Base-by-base conservation (phyloP, 345 rosid species). In the Gossypium mustelinum region DNA sequence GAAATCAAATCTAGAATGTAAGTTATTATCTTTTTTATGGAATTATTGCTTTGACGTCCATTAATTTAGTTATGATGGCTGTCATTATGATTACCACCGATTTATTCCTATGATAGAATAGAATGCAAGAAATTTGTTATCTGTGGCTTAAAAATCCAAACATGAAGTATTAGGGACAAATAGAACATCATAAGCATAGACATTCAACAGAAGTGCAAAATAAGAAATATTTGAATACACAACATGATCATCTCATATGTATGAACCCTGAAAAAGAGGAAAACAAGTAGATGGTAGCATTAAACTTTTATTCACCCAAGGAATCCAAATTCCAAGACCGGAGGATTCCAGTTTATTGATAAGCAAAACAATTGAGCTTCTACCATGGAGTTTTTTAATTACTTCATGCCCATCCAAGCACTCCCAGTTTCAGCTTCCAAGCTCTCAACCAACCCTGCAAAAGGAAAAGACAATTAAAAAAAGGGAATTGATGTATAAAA, bases 271-370 rank as follows among this genome's bases (percentile, higher is more conserved):
- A 34, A 17, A 3, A 39, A 14, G 10, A 9, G 22, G 4, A 43
- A 44, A 20, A 41, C 24, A 20, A 12, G 11, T 6, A 22, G 72
- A 6, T 22, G 72, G 2, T 67, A 34, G 43, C 4, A 10, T 11
- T 11, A 39, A 70, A 60, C 24, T 52, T 34, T 70, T 70, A 71
- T 71, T 71, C 51, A 20, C 7, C 51, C n/a, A 71, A 55, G 74
- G 74, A 71, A 71, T 71, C 74, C 64, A 34, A n/a, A 12, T 6
- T 5, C 25, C 22, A 24, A 1, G 7, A 64, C 29, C n/a, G 63
- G 74, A 71, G 63, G 74, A 71, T 55, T 71, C 74, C 74, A 18
- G 74, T 71, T 70, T 68, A 70, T 70, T 70, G 3, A 12, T 10
- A 29, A 22, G 6, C 47, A 70, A 51, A 69, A 16, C 7, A 69